Conservation (phyloP, 176 grass and related monocot species). For the Triticum timopheevii region DNA sequence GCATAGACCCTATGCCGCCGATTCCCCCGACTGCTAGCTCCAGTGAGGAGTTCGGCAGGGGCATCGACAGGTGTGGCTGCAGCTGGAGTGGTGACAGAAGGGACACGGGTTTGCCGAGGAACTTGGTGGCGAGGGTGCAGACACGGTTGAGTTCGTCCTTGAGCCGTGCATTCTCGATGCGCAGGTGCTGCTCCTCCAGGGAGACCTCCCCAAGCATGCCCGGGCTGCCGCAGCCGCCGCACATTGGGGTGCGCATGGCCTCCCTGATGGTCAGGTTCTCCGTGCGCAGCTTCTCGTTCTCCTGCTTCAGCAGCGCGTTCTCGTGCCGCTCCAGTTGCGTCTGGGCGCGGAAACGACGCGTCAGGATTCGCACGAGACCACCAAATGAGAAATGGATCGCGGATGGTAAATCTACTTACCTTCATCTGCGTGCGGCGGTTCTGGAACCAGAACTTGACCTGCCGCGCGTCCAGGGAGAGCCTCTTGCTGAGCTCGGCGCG, state of each 20-base stretch:
- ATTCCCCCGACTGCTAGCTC: slow-evolving; percentile 67
- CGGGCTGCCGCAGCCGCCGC: slow-evolving; percentile 75
- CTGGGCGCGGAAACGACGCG: slow-evolving; percentile 29
- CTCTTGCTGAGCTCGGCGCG: slow-evolving; percentile 79
- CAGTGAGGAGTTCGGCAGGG: slow-evolving; percentile 62
- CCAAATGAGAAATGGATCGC: neutral
- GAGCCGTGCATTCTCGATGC: slow-evolving; percentile 88
- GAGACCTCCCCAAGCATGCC: slow-evolving; percentile 86
- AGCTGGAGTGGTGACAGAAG: slow-evolving; percentile 9
- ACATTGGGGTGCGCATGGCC: slow-evolving; percentile 79
- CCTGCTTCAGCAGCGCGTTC: slow-evolving; percentile 86
- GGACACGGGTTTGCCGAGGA: slow-evolving; percentile 75
- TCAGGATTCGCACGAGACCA: neutral
- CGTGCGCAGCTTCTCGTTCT: slow-evolving; percentile 85
- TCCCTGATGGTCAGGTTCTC: slow-evolving; percentile 90
- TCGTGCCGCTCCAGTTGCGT: slow-evolving; percentile 97
- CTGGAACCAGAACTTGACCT: slow-evolving; percentile 99
- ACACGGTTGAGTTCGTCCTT: slow-evolving; percentile 88
- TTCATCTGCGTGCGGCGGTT: slow-evolving; percentile 97
- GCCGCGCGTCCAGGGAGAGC: slow-evolving; percentile 76
- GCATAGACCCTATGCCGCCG: slow-evolving; percentile 42
- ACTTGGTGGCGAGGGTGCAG: slow-evolving; percentile 73
- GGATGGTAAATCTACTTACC: slow-evolving; percentile 13
- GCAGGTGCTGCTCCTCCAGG: slow-evolving; percentile 87
- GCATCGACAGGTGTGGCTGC: slow-evolving; percentile 44